Evolutionary conservation across 805 yeast genomes (phyloP).

Genomic region (Metschnikowia anglica): DNA sequence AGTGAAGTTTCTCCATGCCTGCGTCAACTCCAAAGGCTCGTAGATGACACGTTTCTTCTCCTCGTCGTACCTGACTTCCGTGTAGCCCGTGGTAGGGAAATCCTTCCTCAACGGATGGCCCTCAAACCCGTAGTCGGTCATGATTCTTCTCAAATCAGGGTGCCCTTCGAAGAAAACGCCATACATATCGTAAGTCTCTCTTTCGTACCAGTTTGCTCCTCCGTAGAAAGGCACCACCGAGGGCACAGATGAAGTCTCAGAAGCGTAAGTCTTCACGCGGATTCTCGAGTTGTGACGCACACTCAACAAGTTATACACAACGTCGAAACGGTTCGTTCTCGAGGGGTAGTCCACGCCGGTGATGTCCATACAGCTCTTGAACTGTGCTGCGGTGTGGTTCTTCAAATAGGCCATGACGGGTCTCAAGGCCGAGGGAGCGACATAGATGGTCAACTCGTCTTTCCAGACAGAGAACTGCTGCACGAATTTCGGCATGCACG

Average conservation of each 20-base stretch:
- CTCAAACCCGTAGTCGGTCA: slow-evolving; percentile 90
- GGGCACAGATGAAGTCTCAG: slow-evolving; percentile 80
- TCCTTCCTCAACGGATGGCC: slow-evolving; percentile 91
- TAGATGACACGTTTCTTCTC: slow-evolving; percentile 87
- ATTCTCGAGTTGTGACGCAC: slow-evolving; percentile 84
- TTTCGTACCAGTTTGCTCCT: slow-evolving; percentile 89
- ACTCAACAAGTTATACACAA: slow-evolving; percentile 78
- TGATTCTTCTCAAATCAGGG: slow-evolving; percentile 84
- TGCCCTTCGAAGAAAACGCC: slow-evolving; percentile 87
- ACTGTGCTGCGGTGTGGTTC: slow-evolving; percentile 79
- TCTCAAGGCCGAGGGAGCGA: slow-evolving; percentile 71
- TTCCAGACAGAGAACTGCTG: slow-evolving; percentile 90
- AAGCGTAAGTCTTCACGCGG: slow-evolving; percentile 85
- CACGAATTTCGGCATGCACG: slow-evolving; percentile 75
- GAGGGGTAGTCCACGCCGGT: slow-evolving; percentile 88
- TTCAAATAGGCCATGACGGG: slow-evolving; percentile 71
- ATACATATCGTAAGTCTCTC: slow-evolving; percentile 85
- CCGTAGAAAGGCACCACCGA: slow-evolving; percentile 67
- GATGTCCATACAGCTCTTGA: slow-evolving; percentile 72
- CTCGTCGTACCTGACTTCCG: slow-evolving; percentile 86
- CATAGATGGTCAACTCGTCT: slow-evolving; percentile 75
- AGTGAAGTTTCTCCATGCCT: slow-evolving; percentile 87
- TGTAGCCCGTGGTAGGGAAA: slow-evolving; percentile 90
- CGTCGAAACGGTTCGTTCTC: slow-evolving; percentile 81
- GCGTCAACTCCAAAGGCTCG: slow-evolving; percentile 87